Evolutionary conservation across 345 rosid species (phyloP), one percentile per base, ranked within the genome.

Genomic region (Heritiera fomes): DNA sequence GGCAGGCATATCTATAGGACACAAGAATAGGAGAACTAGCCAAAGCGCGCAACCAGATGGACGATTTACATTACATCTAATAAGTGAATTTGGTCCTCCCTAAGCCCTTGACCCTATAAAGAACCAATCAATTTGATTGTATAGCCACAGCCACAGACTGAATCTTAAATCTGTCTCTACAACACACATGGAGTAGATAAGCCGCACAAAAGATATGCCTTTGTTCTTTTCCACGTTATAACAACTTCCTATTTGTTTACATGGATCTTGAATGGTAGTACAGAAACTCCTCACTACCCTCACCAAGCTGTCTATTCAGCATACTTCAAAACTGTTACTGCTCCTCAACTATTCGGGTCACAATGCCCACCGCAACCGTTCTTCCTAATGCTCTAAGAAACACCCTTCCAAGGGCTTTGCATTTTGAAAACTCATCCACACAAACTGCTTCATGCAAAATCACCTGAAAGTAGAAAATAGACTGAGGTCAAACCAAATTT

Each of bases 381-480:
- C 95, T 90, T n/a, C 98, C 98, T 40, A 76, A 79, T 38, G 92
- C 85, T 88, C 98, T 86, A 65, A 94, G 86, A 84, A 87, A 94
- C 65, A 86, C 97, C 83, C 98, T 94, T 45, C 98, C 98, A 15
- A 96, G 94, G 73, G 98, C 91, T 87, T 84, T 90, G 80, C 95
- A 83, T 77, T 79, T 93, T 1, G 90, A 86, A 76, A 83, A 96
- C 82, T 90, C 93, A 65, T 86, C 90, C 41, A 88, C 92, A 50
- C 98, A 97, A 46, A 94, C 89, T 12, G 92, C 79, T 73, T 80
- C 88, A 1, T 86, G 84, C 80, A 94, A 81, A 64, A 76, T 71
- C 63, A 92, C 93, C 98, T 94, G 92, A 79, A 86, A 62, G 81
- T 49, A 45, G 30, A 76, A 28, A 50, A 41, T 7, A 47, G 0